These are phyloP conservation scores for Vicia sativa DNA, from an alignment of 306 rosid species.

Conservation along the genomic window DNA sequence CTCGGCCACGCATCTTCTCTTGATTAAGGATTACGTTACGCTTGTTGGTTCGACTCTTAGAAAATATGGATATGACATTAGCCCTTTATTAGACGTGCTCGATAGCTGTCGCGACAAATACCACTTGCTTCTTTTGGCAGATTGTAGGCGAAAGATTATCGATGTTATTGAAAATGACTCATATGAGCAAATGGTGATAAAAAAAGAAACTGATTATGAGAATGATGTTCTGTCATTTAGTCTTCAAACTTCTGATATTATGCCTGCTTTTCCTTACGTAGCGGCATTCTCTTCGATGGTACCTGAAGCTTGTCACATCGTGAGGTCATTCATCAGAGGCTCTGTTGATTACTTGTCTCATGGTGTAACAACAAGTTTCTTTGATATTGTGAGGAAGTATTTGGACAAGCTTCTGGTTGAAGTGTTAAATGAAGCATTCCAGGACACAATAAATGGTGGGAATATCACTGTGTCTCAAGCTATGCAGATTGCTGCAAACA, in stretches of 20 bases:
- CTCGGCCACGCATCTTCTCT: conserved; percentile 76
- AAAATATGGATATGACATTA: conserved; percentile 82
- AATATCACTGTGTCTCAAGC: conserved; percentile 77
- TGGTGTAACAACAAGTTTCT: conserved; percentile 51
- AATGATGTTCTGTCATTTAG: conserved; percentile 62
- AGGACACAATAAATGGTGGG: conserved; percentile 57
- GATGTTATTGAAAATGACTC: conserved; percentile 63
- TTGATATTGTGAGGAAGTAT: conserved; percentile 70
- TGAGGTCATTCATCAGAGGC: conserved; percentile 80
- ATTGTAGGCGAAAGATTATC: conserved; percentile 60
- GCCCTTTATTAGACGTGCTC: conserved; percentile 68
- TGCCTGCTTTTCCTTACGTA: conserved; percentile 92
- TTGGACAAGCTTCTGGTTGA: conserved; percentile 74
- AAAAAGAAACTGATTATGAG: conserved; percentile 78
- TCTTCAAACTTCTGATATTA: conserved; percentile 74
- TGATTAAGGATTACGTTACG: conserved; percentile 92
- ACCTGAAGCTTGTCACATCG: conserved; percentile 76
- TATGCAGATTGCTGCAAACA: conserved; percentile 96
- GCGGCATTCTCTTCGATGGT: conserved; percentile 90
- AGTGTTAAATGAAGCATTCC: conserved; percentile 68
- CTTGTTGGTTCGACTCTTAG: conserved; percentile 75
- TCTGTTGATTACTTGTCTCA: conserved; percentile 83
- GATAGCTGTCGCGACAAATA: conserved; percentile 63
- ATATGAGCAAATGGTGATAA: conserved; percentile 88
- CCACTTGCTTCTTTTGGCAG: conserved; percentile 75